Percentiles rank a stretch among this genome's conserved stretches.
These are phyloP conservation scores for Neurospora sp. DNA, from an alignment of 495 filamentous ascomycete genomes.

Conservation along the genomic window DNA sequence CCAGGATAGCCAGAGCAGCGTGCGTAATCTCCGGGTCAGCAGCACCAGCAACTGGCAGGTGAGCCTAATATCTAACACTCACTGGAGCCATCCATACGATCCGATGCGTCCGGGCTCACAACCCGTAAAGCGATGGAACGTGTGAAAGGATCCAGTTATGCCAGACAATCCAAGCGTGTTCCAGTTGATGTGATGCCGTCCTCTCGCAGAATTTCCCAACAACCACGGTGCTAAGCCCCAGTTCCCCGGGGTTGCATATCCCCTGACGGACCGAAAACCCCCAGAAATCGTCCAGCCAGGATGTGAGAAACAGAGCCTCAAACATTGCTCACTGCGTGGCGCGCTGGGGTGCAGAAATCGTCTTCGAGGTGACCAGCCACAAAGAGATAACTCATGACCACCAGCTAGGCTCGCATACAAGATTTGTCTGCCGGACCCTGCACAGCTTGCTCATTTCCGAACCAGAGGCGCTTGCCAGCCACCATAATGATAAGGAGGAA, in stretches of 20 bases:
- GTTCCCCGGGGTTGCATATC: neutral
- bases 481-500: slow-evolving; percentile 24
- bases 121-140: slow-evolving; percentile 3
- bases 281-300: slow-evolving; percentile 2
- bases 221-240: neutral
- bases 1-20: slow-evolving; percentile 28
- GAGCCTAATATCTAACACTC: slow-evolving; percentile 10
- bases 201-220: neutral
- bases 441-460: slow-evolving; percentile 6
- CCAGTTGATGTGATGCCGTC: neutral
- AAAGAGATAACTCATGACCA: slow-evolving; percentile 8
- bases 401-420: slow-evolving; percentile 3
- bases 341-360: slow-evolving; percentile 13
- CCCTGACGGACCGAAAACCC: neutral
- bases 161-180: neutral
- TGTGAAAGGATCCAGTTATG: slow-evolving; percentile 5
- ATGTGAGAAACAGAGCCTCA: slow-evolving; percentile 1
- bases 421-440: slow-evolving; percentile 13
- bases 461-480: slow-evolving; percentile 45
- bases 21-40: slow-evolving; percentile 10
- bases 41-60: slow-evolving; percentile 19
- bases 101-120: slow-evolving; percentile 1
- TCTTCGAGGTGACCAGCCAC: slow-evolving; percentile 24
- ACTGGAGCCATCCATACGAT: slow-evolving; percentile 11
- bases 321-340: slow-evolving; percentile 24